A percentile compares a stretch with the other conserved stretches of the same genome.
phyloP scores from a whole-genome alignment of 2,329 filamentous ascomycete species.

The Bisporella sp. region DNA sequence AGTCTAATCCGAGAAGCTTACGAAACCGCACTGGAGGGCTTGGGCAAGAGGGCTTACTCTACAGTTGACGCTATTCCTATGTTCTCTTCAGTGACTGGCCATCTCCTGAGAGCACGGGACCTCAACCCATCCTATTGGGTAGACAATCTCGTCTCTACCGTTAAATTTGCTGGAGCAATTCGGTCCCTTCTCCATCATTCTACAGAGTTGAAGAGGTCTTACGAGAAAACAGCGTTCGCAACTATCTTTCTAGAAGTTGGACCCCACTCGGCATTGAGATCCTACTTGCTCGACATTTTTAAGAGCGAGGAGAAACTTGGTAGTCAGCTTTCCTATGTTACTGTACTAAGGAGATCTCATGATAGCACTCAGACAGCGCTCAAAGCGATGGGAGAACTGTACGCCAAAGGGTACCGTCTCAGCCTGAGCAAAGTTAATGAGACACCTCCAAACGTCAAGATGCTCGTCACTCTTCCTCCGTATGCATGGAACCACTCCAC shows the following conservation, averaged over 20 bases:
- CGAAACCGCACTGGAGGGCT: too few relatives aligned
- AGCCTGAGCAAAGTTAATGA: conserved; percentile 4
- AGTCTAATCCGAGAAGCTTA: too few relatives aligned
- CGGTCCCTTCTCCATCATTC: too few relatives aligned
- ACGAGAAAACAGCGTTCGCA: too few relatives aligned
- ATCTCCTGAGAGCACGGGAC: too few relatives aligned
- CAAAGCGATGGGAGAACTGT: conserved; percentile 1
- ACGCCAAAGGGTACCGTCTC: background rate
- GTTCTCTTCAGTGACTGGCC: too few relatives aligned
- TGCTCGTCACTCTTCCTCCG: conserved; percentile 37
- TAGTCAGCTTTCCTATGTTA: background rate
- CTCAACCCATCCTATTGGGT: conserved; percentile 33
- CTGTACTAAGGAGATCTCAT: background rate
- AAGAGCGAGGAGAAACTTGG: background rate
- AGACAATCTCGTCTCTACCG: conserved; percentile 36
- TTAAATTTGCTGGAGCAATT: conserved; percentile 28
- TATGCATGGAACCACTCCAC: conserved; percentile 48
- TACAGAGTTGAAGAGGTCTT: too few relatives aligned
- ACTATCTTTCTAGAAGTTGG: conserved; percentile 8
- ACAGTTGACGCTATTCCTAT: too few relatives aligned
- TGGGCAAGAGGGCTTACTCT: too few relatives aligned
- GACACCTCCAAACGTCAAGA: background rate
- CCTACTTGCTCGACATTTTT: background rate
- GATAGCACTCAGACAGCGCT: conserved; percentile 1
- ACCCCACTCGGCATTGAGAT: conserved; percentile 8